A percentile compares a stretch with the other conserved stretches of the same genome.
These are phyloP conservation scores for Thermothelomyces thermophilus DNA, from an alignment of 2,329 filamentous ascomycete species.

Conservation along the genomic window DNA sequence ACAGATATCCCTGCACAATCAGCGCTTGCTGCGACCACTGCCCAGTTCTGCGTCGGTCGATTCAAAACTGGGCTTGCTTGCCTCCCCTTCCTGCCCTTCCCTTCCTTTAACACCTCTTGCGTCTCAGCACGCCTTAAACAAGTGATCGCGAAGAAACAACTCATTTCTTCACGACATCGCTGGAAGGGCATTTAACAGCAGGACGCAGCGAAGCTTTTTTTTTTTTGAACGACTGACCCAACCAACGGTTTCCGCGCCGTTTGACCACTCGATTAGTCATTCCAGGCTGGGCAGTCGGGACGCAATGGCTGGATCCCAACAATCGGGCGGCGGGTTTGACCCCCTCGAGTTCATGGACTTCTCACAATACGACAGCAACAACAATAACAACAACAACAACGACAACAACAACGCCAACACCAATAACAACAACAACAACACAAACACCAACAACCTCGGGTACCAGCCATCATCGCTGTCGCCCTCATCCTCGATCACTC, in stretches of 20 bases:
- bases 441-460: slow-evolving; percentile 18
- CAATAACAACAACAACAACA: slow-evolving; percentile 53
- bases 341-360: slow-evolving; percentile 55
- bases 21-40: neutral
- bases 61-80: slow-evolving; percentile 5
- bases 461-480: slow-evolving; percentile 42
- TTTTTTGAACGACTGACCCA: neutral
- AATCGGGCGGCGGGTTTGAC: slow-evolving; percentile 37
- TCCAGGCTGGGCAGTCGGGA: neutral
- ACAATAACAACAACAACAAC: slow-evolving; percentile 28
- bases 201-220: no score
- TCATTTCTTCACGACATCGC: no score
- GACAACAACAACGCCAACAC: no score
- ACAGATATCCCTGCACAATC: slow-evolving; percentile 1
- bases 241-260: slow-evolving; percentile 23
- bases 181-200: no score
- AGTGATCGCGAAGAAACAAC: neutral
- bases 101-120: slow-evolving; percentile 1
- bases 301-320: slow-evolving; percentile 25
- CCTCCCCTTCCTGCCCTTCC: neutral
- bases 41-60: neutral
- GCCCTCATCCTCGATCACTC: slow-evolving; percentile 48
- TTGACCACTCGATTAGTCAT: neutral
- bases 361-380: slow-evolving; percentile 51
- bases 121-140: neutral